Evolutionary conservation across 2,329 filamentous ascomycete genomes (phyloP), one percentile per base, ranked within the genome.

Genomic region (Graphilbum fragrans): DNA sequence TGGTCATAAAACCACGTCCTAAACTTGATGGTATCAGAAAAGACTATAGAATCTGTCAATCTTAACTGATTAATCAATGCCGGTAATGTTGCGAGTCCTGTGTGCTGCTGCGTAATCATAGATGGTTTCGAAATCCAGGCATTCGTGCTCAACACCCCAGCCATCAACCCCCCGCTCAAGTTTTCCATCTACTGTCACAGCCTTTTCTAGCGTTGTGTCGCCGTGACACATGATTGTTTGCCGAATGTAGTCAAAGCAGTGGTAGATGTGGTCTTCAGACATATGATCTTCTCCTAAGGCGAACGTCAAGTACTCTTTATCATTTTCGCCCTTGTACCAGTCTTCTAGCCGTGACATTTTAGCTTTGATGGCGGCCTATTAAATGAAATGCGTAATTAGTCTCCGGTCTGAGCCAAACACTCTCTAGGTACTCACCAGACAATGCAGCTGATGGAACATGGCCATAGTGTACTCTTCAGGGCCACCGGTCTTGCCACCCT

Each of bases 241-340:
- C 1, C 49, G 42, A 17, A 51, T 32, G 23, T 51, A 51, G 22
- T 51, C 49, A 32, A 51, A 47, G 33, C 49, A 51, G 41, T 51
- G 49, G 36, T 47, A 45, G 17, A 51, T 44, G 33, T 51, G 49
- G 6, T 47, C 25, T 25, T 45, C 46, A 16, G 42, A 20, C 12
- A 50, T 38, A 12, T 44, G 41, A 31, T 47, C 42, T 12, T 50
- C 41, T 22, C 41, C 37, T 16, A 50, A 35, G 12, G 44, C 46
- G 27, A 48, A 50, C 8, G n/a, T 35, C 3, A 50, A 35, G 39
- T 50, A 50, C 34, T 50, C 46, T 35, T 50, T 48, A 25, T 50
- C 48, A 41, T 33, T 47, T 33, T 41, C 37, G n/a, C 38, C 43
- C 4, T 39, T 22, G 41, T 47, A 50, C 46, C 46, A 50, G 35